Evolutionary conservation across 805 yeast species (phyloP).

Genomic region (Cyberlindnera veronae): DNA sequence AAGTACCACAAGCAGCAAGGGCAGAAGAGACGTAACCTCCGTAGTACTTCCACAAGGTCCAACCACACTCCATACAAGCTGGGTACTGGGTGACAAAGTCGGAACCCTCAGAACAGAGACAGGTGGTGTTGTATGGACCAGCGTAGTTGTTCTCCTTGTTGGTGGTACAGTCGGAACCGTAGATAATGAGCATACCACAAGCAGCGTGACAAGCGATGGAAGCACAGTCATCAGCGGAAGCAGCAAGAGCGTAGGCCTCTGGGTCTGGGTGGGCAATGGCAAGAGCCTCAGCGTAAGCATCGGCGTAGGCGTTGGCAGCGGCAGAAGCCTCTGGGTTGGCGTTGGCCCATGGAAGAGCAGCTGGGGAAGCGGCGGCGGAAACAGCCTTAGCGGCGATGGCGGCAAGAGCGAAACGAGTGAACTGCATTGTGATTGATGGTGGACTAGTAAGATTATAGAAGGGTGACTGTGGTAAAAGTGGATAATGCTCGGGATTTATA

Average conservation of each 20-base stretch:
- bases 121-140: conserved; percentile 21
- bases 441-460: no score
- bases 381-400: conserved; percentile 12
- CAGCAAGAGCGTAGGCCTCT: conserved; percentile 26
- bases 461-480: no score
- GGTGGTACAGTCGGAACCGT: conserved; percentile 29
- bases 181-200: conserved; percentile 32
- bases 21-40: conserved; percentile 26
- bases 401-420: conserved; percentile 13
- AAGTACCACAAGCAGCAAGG: conserved; percentile 25
- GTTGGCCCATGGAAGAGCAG: conserved; percentile 17
- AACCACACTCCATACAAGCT: conserved; percentile 34
- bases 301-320: conserved; percentile 14
- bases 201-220: conserved; percentile 30
- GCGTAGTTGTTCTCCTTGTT: conserved; percentile 13
- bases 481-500: no score
- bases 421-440: conserved; percentile 15
- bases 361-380: conserved; percentile 11
- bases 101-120: conserved; percentile 24
- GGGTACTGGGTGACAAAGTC: conserved; percentile 23
- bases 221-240: conserved; percentile 26
- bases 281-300: conserved; percentile 17
- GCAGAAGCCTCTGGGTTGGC: conserved; percentile 19
- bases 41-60: conserved; percentile 35
- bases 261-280: conserved; percentile 26